Evolutionary conservation across 2,329 filamentous ascomycete genomes (phyloP).

Genomic region (Colletotrichum sp.): DNA sequence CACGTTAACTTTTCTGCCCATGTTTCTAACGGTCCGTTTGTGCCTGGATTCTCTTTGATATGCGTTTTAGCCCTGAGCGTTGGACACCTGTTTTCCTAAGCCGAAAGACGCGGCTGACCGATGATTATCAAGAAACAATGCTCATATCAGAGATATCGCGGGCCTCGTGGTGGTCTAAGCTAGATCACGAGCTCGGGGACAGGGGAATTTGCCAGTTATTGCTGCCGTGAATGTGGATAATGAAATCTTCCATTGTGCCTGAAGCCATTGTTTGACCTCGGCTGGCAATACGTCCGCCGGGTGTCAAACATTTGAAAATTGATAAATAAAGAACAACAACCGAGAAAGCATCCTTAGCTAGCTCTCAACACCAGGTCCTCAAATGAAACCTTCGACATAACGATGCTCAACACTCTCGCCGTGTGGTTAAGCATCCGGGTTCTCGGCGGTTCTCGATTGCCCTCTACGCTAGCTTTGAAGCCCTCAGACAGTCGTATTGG

Average conservation of each 20-base stretch:
- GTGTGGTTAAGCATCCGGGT: accelerated
- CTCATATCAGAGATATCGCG: neutral
- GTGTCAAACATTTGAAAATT: neutral
- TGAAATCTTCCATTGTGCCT: neutral
- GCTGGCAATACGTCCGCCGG: neutral
- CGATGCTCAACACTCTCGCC: accelerated
- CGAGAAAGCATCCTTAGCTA: neutral
- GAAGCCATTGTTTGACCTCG: neutral
- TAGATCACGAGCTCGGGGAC: neutral
- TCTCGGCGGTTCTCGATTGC: accelerated
- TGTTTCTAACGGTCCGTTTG: neutral
- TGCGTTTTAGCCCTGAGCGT: neutral
- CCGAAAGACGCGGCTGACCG: neutral
- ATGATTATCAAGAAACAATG: neutral
- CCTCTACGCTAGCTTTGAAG: neutral
- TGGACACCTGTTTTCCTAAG: neutral
- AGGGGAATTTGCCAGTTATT: neutral
- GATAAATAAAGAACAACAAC: neutral
- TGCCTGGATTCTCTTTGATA: neutral
- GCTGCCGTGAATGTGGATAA: neutral
- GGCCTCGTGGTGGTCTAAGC: neutral
- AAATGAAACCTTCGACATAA: neutral
- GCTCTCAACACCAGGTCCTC: accelerated
- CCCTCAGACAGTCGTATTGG: accelerated
- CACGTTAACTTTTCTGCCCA: neutral